Percentiles rank a stretch among this genome's conserved stretches.
Evolutionary conservation across 208 protist species (phyloP).

Genomic region (Acanthamoeba sp.): DNA sequence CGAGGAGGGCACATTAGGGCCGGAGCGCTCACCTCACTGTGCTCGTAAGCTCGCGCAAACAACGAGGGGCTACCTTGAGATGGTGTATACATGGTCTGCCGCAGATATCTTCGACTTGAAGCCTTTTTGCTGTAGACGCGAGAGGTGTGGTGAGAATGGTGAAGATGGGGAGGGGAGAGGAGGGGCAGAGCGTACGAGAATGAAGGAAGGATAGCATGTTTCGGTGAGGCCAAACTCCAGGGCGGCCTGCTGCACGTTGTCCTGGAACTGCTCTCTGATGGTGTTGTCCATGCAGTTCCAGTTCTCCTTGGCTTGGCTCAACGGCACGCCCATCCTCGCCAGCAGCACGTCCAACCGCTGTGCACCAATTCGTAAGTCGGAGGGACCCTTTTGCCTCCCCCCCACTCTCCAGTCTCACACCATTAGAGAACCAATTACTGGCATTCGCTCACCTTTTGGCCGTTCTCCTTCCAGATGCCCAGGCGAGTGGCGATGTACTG

Average conservation of each 20-base stretch:
- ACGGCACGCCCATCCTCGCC: conserved; percentile 80
- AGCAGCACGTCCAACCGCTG: conserved; percentile 78
- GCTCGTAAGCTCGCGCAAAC: too few relatives aligned
- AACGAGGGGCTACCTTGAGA: conserved; percentile 61
- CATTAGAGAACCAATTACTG: not conserved
- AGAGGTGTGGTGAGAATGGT: not conserved
- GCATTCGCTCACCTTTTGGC: conserved; percentile 27
- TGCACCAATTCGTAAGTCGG: too few relatives aligned
- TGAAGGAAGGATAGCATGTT: conserved; percentile 76
- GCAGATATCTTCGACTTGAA: conserved; percentile 76
- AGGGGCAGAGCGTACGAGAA: not conserved
- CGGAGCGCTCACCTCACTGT: too few relatives aligned
- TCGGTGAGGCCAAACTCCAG: conserved; percentile 74
- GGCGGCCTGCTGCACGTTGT: not conserved
- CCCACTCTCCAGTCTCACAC: too few relatives aligned
- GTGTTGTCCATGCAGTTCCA: conserved; percentile 71
- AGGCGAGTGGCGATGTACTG: conserved; percentile 81
- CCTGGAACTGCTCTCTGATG: conserved; percentile 71
- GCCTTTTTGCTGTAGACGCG: conserved; percentile 66
- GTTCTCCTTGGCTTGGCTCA: conserved; percentile 77
- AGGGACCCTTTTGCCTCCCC: too few relatives aligned
- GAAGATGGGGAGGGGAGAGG: not conserved
- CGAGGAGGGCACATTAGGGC: not conserved
- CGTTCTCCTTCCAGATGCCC: conserved; percentile 81
- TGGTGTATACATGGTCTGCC: conserved; percentile 76